Percentiles rank a stretch among this genome's conserved stretches.
Evolutionary conservation across 129 eudicot species (phyloP).

Genomic region (Dittrichia graveolens): DNA sequence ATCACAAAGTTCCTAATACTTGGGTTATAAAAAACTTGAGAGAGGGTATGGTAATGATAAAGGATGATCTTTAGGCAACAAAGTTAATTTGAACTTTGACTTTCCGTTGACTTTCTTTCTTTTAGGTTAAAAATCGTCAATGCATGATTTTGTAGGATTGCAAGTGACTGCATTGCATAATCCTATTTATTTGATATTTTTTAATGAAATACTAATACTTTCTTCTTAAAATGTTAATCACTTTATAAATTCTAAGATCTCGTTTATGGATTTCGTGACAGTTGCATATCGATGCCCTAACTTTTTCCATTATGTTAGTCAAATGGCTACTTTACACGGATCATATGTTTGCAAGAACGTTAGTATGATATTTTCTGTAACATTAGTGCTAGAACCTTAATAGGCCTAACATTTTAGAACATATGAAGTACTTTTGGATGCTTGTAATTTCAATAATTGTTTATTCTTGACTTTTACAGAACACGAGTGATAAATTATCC

Average conservation of each 20-base stretch:
- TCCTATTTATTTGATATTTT: background rate
- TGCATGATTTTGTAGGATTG: background rate
- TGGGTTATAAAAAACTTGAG: background rate
- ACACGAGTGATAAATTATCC: background rate
- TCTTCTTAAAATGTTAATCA: too few species aligned
- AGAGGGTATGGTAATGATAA: background rate
- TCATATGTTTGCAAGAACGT: slow-evolving; percentile 12
- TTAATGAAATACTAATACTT: too few species aligned
- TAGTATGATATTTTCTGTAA: too few species aligned
- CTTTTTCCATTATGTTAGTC: background rate
- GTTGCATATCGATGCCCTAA: background rate
- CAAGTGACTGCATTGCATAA: slow-evolving; percentile 1
- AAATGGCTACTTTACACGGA: background rate
- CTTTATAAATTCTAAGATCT: too few species aligned
- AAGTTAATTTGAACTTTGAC: slow-evolving; percentile 12
- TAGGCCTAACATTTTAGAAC: background rate
- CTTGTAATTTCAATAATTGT: background rate
- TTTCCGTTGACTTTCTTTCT: background rate
- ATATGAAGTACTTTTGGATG: slow-evolving; percentile 11
- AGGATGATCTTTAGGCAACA: background rate
- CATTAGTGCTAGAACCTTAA: background rate
- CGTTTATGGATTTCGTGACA: background rate
- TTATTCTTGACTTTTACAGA: background rate
- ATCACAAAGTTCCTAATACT: slow-evolving; percentile 1
- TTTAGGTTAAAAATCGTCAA: background rate